Evolutionary conservation across 495 filamentous ascomycete genomes (phyloP), one percentile per base, ranked within the genome.

Genomic region (Echria macrotheca): DNA sequence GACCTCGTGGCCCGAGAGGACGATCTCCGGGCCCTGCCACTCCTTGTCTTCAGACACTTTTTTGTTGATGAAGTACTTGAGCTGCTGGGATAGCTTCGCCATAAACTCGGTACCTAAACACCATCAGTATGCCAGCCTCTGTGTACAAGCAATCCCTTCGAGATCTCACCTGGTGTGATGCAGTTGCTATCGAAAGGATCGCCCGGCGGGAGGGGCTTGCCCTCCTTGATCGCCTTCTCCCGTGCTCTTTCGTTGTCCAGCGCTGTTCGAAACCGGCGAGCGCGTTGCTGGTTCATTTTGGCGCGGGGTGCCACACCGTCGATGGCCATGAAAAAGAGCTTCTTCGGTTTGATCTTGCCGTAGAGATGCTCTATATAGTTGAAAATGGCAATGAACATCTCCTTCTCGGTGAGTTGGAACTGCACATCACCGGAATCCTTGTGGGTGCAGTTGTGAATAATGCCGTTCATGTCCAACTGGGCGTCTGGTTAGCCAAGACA

Each of bases 331-430:
- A 96, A 99, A 68, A 99, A 99, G 10, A 99, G 77, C 71, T 95
- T 82, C 70, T 95, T 91, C 2, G 94, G 94, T 66, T 96, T 96
- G 54, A 99, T 99, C 69, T 96, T 97, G 42, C 91, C 90, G 59
- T 94, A 99, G 8, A 99, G 71, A 73, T 99, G 94, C 68, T 99
- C 94, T 53, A 99, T 97, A 64, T 99, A 99, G 70, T 97, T 97
- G 79, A 99, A 99, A 52, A 99, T 99, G 18, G 87, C 86, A 53
- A 97, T 96, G 67, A 97, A 97, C 91, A 96, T 96, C 67, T 95
- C 85, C 63, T 97, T 94, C 64, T 99, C 94, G 38, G 84, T 89
- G 76, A 99, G 85, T 41, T 91, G 89, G 61, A 91, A 91, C 0
- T 86, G 91, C 2, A 91, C 81, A 52, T 89, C 89, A 45, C 87